These are phyloP conservation scores for Saccharomyces jurei DNA, from an alignment of 805 yeast genomes.

Conservation along the genomic window DNA sequence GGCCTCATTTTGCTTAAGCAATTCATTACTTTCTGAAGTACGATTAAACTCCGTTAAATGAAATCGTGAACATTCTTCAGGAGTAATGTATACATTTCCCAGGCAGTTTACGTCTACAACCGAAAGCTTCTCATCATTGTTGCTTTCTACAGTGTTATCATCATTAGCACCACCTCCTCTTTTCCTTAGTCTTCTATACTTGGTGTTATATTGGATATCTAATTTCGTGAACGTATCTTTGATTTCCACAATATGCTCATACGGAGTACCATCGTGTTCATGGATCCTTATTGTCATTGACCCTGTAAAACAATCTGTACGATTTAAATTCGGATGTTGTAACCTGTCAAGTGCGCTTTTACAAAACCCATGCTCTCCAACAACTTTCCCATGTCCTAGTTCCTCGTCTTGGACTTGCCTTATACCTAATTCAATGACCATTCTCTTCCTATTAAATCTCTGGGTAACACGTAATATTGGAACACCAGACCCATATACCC, in stretches of 20 bases:
- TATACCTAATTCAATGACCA: conserved; percentile 90
- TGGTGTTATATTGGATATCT: conserved; percentile 92
- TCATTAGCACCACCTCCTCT: conserved; percentile 28
- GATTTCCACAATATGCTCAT: conserved; percentile 90
- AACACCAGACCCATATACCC: conserved; percentile 85
- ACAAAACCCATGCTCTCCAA: conserved; percentile 24
- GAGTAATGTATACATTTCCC: conserved; percentile 67
- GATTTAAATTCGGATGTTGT: conserved; percentile 14
- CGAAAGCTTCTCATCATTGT: conserved; percentile 27
- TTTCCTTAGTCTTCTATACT: conserved; percentile 73
- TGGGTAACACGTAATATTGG: conserved; percentile 88
- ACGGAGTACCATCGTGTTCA: conserved; percentile 97
- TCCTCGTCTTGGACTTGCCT: conserved; percentile 78
- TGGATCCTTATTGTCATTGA: conserved; percentile 96
- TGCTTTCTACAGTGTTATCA: conserved; percentile 15
- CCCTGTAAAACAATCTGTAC: conserved; percentile 57
- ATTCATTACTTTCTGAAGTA: conserved; percentile 32
- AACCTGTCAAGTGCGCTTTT: conserved; percentile 22
- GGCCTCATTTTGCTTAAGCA: conserved; percentile 53
- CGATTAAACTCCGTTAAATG: conserved; percentile 58
- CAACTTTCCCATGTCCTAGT: conserved; percentile 26
- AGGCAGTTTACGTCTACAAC: conserved; percentile 20
- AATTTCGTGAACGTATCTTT: conserved; percentile 78
- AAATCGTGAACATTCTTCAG: conserved; percentile 64
- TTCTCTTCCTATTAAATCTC: conserved; percentile 84